Evolutionary conservation across 257 asterid species (phyloP), one percentile per base, ranked within the genome.

Genomic region (Craterostigma plantagineum): DNA sequence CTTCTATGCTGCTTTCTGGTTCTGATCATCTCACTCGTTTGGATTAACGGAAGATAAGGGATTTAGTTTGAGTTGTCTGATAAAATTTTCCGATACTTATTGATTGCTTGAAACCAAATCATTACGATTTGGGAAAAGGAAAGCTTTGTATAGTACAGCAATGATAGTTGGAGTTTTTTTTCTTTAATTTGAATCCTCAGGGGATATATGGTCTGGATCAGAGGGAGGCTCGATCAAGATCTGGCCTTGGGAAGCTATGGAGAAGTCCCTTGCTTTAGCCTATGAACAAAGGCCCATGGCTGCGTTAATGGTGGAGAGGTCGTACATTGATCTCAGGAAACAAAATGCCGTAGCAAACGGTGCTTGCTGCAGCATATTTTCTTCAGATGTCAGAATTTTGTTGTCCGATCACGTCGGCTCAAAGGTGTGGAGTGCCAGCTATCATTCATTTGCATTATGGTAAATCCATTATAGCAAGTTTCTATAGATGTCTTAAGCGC

Each of bases 231-330:
- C 76, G 38, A 46, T 90, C 43, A 90, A 70, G 73, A 63, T 77
- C 53, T 90, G 99, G 96, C 79, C 94, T 12, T 90, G 96, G 92
- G 99, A 90, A 73, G 81, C 91, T 63, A 68, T 83, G 48, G 96
- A 79, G 62, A 90, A 70, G 56, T 63, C 92, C 11, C 74, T 83
- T 57, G 45, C 82, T 45, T 57, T 72, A 48, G 65, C 66, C 53
- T 8, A 15, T 49, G 96, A 86, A 48, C 95, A 80, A 63, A 73
- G 83, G 43, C 87, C 79, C 66, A 67, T 79, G 80, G 91, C 99
- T 67, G 68, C 94, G 59, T 64, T 83, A 53, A 46, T 52, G 41
- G 66, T 77, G 56, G 96, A 90, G 75, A 69, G 92, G 67, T 79
- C 96, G 48, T 90, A 72, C 53, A 70, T 90, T 66, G 94, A 90